A percentile compares a stretch with the other conserved stretches of the same genome.
Evolutionary conservation across 176 grass and related monocot genomes (phyloP).

Genomic region (Carex scoparia): DNA sequence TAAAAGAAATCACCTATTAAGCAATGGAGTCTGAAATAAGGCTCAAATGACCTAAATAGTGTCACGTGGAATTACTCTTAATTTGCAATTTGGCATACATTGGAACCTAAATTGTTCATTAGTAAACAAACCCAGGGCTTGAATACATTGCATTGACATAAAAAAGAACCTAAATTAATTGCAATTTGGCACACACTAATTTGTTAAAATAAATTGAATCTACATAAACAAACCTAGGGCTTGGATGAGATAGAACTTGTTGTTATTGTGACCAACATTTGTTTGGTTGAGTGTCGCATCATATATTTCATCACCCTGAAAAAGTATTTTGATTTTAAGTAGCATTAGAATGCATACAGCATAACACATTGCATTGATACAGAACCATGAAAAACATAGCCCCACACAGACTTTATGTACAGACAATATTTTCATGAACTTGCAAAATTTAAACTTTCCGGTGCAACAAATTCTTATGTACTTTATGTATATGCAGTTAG

Average conservation of each 20-base stretch:
- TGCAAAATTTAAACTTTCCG: background rate
- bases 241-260: slow-evolving; percentile 92
- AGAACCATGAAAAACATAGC: background rate
- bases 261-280: slow-evolving; percentile 81
- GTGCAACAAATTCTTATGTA: background rate
- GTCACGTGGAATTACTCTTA: background rate
- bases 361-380: background rate
- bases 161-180: slow-evolving; percentile 18
- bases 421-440: background rate
- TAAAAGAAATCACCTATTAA: background rate
- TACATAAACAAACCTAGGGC: slow-evolving; percentile 66
- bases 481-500: background rate
- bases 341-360: slow-evolving; percentile 13
- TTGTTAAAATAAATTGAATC: slow-evolving; percentile 19
- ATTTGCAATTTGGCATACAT: slow-evolving; percentile 1
- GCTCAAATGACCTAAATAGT: background rate
- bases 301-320: slow-evolving; percentile 86
- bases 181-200: background rate
- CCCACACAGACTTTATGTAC: background rate
- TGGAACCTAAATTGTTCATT: background rate
- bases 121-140: background rate
- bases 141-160: slow-evolving; percentile 22
- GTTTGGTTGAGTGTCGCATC: slow-evolving; percentile 93
- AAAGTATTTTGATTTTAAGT: slow-evolving; percentile 20
- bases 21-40: background rate